A percentile compares a stretch with the other conserved stretches of the same genome.
phyloP scores from a whole-genome alignment of 2,329 filamentous ascomycete species.

The Bipolaris bicolor region DNA sequence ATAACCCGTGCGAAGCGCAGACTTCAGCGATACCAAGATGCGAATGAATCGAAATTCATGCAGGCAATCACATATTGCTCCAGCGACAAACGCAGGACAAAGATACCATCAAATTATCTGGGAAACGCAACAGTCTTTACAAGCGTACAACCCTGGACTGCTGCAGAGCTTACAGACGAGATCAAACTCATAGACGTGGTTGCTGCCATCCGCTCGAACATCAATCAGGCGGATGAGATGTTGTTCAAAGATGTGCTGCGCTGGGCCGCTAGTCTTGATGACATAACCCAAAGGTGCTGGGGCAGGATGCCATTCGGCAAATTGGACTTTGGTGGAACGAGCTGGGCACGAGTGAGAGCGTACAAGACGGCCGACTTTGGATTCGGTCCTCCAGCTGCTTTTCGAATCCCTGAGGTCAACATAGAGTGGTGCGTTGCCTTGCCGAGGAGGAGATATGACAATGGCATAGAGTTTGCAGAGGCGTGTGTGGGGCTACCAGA shows the following conservation, averaged over 20 bases:
- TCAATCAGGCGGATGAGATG: slow-evolving; percentile 6
- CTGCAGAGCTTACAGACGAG: slow-evolving; percentile 4
- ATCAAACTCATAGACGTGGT: slow-evolving; percentile 2
- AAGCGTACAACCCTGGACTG: slow-evolving; percentile 4
- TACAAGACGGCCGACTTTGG: slow-evolving; percentile 7
- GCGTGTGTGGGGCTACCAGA: slow-evolving; percentile 4
- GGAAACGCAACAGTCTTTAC: slow-evolving; percentile 3
- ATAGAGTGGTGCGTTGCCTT: slow-evolving; percentile 6
- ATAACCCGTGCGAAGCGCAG: slow-evolving; percentile 5
- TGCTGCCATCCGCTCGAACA: slow-evolving; percentile 6
- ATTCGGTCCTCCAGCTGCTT: slow-evolving; percentile 3
- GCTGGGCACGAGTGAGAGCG: slow-evolving; percentile 4
- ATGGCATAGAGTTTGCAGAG: slow-evolving; percentile 3
- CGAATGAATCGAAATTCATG: slow-evolving; percentile 4
- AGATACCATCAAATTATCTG: slow-evolving; percentile 5
- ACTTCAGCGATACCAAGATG: slow-evolving; percentile 1
- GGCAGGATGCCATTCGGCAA: slow-evolving; percentile 5
- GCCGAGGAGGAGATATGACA: slow-evolving; percentile 5
- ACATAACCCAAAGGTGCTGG: slow-evolving; percentile 6
- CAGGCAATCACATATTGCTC: slow-evolving; percentile 6
- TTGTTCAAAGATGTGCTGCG: slow-evolving; percentile 4
- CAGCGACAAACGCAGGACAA: slow-evolving; percentile 1
- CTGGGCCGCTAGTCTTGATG: slow-evolving; percentile 3
- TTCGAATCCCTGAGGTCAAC: slow-evolving; percentile 3
- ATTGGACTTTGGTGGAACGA: slow-evolving; percentile 6